phyloP scores from a whole-genome alignment of 805 yeast species.

The Yueomyces sinensis region DNA sequence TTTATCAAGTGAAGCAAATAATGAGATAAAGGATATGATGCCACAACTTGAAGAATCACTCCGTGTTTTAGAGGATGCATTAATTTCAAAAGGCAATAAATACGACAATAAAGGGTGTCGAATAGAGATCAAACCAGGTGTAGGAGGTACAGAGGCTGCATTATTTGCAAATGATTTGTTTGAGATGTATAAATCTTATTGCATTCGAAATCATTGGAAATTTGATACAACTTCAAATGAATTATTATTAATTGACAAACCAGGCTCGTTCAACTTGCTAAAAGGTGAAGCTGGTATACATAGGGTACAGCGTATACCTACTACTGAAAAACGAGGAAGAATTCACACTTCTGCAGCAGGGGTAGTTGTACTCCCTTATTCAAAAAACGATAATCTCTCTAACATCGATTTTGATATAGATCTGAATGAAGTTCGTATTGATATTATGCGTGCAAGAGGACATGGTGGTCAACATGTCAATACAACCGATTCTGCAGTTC shows the following conservation, averaged over 20 bases:
- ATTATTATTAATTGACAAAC: constrained; percentile 51
- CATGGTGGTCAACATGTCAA: constrained; percentile 98
- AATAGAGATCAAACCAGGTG: constrained; percentile 84
- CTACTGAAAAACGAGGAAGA: constrained; percentile 86
- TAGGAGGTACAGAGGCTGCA: constrained; percentile 90
- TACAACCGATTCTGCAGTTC: constrained; percentile 93
- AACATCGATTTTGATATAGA: constrained; percentile 26
- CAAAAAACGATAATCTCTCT: constrained; percentile 15
- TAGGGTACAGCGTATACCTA: constrained; percentile 88
- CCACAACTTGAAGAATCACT: constrained; percentile 35
- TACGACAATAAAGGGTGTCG: constrained; percentile 68
- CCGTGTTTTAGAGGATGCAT: constrained; percentile 34
- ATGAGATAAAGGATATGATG: constrained; percentile 36
- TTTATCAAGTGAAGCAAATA: constrained; percentile 44
- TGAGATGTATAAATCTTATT: constrained; percentile 68
- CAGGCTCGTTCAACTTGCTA: constrained; percentile 61
- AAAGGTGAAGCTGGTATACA: constrained; percentile 92
- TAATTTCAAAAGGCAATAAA: constrained; percentile 59
- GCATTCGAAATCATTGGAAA: constrained; percentile 55
- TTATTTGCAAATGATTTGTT: constrained; percentile 72
- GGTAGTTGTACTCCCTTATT: constrained; percentile 75
- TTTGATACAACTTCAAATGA: constrained; percentile 41
- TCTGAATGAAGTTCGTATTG: constrained; percentile 81
- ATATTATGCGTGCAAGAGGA: constrained; percentile 96
- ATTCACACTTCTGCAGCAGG: constrained; percentile 96